Evolutionary conservation across 106 monocot species (phyloP).

Genomic region (Allium sativum): DNA sequence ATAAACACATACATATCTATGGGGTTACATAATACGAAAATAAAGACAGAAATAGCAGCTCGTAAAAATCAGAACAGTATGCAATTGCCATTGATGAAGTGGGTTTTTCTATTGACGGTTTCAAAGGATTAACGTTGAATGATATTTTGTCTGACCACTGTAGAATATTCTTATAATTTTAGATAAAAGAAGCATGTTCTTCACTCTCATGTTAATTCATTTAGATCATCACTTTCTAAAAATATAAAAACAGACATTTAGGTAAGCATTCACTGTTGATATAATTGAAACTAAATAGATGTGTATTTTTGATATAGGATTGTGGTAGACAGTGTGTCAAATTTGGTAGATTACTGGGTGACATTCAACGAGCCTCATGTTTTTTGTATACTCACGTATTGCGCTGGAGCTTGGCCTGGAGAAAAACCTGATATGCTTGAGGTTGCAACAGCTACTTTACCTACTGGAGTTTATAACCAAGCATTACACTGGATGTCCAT

Average conservation of each 20-base stretch:
- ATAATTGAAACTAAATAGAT: background rate
- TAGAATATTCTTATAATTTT: background rate
- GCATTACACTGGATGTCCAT: constrained; percentile 68
- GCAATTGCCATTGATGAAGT: no score
- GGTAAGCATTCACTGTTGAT: no score
- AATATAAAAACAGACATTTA: no score
- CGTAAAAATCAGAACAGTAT: no score
- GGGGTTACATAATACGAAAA: no score
- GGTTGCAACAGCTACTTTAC: constrained; percentile 76
- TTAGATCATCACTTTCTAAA: background rate
- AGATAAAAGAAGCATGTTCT: background rate
- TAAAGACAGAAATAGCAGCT: no score
- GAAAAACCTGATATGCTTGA: constrained; percentile 85
- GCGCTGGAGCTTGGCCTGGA: constrained; percentile 94
- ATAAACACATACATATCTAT: no score
- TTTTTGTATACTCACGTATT: constrained; percentile 80
- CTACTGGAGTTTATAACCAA: constrained; percentile 75
- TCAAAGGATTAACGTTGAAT: no score
- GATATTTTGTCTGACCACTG: no score
- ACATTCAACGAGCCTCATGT: constrained; percentile 96
- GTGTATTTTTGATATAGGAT: constrained; percentile 37
- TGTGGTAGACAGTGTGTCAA: constrained; percentile 67
- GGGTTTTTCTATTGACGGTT: no score
- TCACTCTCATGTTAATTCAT: background rate
- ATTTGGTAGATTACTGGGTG: constrained; percentile 92